Evolutionary conservation across 1,284 basidiomycete species (phyloP), one percentile per base, ranked within the genome.

Genomic region (Omphalotus olearius): DNA sequence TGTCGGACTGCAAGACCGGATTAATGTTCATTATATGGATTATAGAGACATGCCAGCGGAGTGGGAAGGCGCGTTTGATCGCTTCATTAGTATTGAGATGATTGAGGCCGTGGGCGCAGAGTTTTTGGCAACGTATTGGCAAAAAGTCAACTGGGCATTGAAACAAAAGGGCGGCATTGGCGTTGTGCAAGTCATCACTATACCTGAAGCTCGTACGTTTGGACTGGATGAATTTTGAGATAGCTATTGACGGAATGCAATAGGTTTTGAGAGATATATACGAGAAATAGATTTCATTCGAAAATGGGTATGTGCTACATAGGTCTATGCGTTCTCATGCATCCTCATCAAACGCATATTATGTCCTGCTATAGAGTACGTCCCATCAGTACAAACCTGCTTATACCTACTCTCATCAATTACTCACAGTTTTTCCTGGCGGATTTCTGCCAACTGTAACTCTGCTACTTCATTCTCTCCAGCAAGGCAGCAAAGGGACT

Each of bases 31-130:
- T 66, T 67, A 91, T 26, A 79, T 91, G 76, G 89, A 92, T 62
- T 93, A 91, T 62, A 69, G 79, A 16, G 69, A 73, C 46, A 79
- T 88, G 73, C 85, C 85, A 1, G 49, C 64, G 0, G 76, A 78
- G 30, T 90, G 86, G 85, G 67, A 76, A 52, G 76, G 77, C 20
- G 58, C 65, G 6, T 91, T 91, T 62, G 88, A 91, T 62, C 69
- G 88, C 2, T 73, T 91, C 10, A 74, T 91, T 17, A 86, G 84
- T 54, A 74, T 90, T 38, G 88, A 91, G 69, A 91, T 92, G 88
- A 78, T 91, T 11, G 88, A 91, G 64, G 83, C 83, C 0, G 88
- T 92, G 6, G 89, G 89, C 3, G 66, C 70, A 51, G 84, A 86
- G 59, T 88, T 79, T 60, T 61, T 88, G 55, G 72, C 78, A 46